Base-by-base conservation (phyloP, 108 stramenopile species). In the Mediolabrus comicus region DNA sequence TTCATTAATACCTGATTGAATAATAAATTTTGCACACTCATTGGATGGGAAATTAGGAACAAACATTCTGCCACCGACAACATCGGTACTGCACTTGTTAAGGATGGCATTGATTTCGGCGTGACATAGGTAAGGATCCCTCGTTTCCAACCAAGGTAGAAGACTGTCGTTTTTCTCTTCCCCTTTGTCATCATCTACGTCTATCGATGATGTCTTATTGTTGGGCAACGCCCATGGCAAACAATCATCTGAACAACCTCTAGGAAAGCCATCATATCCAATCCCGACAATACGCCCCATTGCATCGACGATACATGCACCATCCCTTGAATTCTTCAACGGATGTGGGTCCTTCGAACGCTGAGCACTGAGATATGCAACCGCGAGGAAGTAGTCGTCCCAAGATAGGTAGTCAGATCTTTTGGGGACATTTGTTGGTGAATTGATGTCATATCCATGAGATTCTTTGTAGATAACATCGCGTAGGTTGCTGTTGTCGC, bases 191-290 rank as follows among this genome's bases (percentile, higher is more conserved):
- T 13, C 57, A 8, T 65, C 30, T 19, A 36, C 35, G 2, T 41
- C 31, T n/a, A 19, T 22, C 27, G 51, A 24, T 65, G 41, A 59
- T 62, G 36, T 35, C 32, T 34, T 35, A 29, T 69, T 49, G 38
- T 38, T 35, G 31, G 16, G 4, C 32, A 53, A 59, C 8, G 87
- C 76, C 96, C 98, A 98, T 10, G 96, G 96, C 52, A 98, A 72
- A 7, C 79, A 65, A 59, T 91, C 92, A 75, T 98, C 96, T 27
- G 81, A 73, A 76, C 97, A 97, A 19, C 95, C 94, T 24, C 83
- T 59, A 6, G 98, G 98, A 71, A 99, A 97, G 10, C 98, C 98
- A 76, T 95, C 97, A 82, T 99, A 99, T 4, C 98, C 98, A 49
- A 97, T 95, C 11, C 93, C 97, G 30, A 98, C 91, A 65, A 99